These are phyloP conservation scores for Hemisphaericaspora xylofermentans DNA, from an alignment of 1,139 yeast species.

Conservation along the genomic window DNA sequence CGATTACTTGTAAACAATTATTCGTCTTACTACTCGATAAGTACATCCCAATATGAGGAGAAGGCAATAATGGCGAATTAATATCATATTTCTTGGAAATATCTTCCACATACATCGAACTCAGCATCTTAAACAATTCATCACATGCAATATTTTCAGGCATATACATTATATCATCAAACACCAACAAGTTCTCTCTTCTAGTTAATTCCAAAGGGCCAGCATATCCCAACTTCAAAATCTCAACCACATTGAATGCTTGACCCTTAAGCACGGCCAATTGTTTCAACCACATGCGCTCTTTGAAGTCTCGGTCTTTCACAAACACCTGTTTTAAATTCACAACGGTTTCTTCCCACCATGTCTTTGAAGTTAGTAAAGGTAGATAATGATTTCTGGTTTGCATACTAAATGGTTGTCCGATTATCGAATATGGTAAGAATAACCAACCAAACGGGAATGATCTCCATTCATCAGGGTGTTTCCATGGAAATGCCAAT, in stretches of 20 bases:
- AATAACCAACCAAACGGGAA: constrained; percentile 82
- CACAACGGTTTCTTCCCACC: constrained; percentile 69
- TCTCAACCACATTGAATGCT: constrained; percentile 73
- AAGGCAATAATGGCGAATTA: constrained; percentile 6
- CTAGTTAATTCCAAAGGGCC: constrained; percentile 71
- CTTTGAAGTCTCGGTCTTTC: constrained; percentile 61
- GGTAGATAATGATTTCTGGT: constrained; percentile 62
- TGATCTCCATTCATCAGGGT: constrained; percentile 80
- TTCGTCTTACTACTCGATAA: background rate
- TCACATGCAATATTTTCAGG: constrained; percentile 33
- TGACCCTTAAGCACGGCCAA: constrained; percentile 76
- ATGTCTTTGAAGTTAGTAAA: constrained; percentile 54
- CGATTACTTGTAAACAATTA: constrained; percentile 1
- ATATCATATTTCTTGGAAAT: constrained; percentile 12
- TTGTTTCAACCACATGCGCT: constrained; percentile 67
- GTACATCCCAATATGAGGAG: background rate
- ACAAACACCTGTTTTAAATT: constrained; percentile 50
- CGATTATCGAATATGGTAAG: constrained; percentile 61
- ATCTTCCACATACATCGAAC: constrained; percentile 11
- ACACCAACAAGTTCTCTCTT: constrained; percentile 54
- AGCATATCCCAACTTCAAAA: constrained; percentile 53
- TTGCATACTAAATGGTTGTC: constrained; percentile 61
- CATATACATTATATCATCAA: constrained; percentile 63
- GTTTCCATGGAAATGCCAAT: constrained; percentile 77
- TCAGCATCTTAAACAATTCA: constrained; percentile 6